These are phyloP conservation scores for Aspergillus alliaceus DNA, from an alignment of 2,329 filamentous ascomycete genomes.

Conservation along the genomic window DNA sequence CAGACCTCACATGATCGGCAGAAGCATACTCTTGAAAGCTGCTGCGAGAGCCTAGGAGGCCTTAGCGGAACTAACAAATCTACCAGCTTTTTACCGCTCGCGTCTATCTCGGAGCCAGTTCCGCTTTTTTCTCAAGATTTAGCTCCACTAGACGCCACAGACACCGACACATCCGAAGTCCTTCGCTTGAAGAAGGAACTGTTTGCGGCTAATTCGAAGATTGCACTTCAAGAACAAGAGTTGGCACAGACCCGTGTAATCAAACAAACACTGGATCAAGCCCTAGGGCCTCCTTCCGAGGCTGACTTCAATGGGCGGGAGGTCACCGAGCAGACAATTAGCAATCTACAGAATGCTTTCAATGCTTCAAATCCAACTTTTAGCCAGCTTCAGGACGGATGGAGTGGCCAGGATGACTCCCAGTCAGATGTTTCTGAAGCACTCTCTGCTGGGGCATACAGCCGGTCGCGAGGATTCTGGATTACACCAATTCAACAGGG, in stretches of 20 bases:
- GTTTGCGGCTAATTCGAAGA: conserved; percentile 56
- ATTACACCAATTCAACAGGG: conserved; percentile 22
- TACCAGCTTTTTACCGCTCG: conserved; percentile 17
- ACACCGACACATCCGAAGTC: conserved; percentile 49
- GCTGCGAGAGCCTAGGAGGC: conserved; percentile 11
- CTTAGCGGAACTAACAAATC: conserved; percentile 23
- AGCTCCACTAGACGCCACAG: conserved; percentile 13
- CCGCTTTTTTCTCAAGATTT: conserved; percentile 11
- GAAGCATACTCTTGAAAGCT: conserved; percentile 48
- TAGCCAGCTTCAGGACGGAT: conserved; percentile 43
- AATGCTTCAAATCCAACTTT: conserved; percentile 50
- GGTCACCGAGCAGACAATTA: conserved; percentile 52
- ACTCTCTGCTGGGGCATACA: conserved; percentile 43
- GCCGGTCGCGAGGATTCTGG: conserved; percentile 38
- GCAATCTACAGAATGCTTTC: conserved; percentile 53
- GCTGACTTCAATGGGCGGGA: conserved; percentile 51
- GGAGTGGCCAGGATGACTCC: conserved; percentile 45
- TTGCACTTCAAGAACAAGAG: conserved; percentile 62
- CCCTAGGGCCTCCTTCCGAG: conserved; percentile 55
- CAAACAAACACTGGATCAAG: conserved; percentile 62
- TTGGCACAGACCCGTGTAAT: conserved; percentile 60
- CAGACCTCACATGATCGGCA: conserved; percentile 60
- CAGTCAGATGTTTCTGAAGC: conserved; percentile 47
- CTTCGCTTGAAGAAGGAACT: conserved; percentile 59
- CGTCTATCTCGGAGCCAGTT: conserved; percentile 15